A percentile compares a stretch with the other conserved stretches of the same genome.
phyloP scores from a whole-genome alignment of 1,139 yeast genomes.

The Groenewaldozyma auringiensis region DNA sequence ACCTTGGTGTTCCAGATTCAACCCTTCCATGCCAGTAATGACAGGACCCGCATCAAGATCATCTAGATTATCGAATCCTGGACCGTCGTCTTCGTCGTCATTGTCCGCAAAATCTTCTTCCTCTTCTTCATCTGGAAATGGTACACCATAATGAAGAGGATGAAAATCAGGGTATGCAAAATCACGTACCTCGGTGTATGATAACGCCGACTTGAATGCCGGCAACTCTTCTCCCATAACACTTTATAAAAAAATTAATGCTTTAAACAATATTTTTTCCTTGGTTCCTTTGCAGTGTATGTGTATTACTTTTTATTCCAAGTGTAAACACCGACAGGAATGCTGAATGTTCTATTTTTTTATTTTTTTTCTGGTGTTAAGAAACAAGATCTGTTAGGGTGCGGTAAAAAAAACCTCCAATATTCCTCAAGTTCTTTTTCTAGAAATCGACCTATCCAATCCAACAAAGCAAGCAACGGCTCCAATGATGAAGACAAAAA shows the following conservation, averaged over 20 bases:
- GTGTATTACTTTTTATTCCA: too few species aligned
- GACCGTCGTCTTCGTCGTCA: conserved; percentile 15
- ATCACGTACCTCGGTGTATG: conserved; percentile 51
- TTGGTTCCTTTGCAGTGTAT: too few species aligned
- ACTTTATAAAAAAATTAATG: neutral
- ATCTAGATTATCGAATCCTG: neutral
- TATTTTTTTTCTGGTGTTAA: too few species aligned
- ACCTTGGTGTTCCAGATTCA: neutral
- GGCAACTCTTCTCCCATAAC: conserved; percentile 13
- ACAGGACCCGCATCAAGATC: neutral
- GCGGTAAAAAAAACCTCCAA: too few species aligned
- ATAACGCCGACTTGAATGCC: conserved; percentile 29
- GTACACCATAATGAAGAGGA: conserved; percentile 57
- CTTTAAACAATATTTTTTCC: too few species aligned
- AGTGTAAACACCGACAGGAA: too few species aligned
- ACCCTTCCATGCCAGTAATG: neutral
- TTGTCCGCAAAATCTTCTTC: conserved; percentile 14
- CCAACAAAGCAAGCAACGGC: too few species aligned
- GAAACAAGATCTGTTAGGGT: too few species aligned
- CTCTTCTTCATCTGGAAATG: conserved; percentile 20
- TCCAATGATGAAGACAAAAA: too few species aligned
- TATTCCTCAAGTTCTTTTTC: too few species aligned
- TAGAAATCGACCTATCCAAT: too few species aligned
- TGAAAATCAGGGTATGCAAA: conserved; percentile 65
- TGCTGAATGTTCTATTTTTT: too few species aligned